Percentiles rank a stretch among this genome's conserved stretches.
Conservation (phyloP, 2,329 filamentous ascomycete genomes). For the Biscogniauxia marginata region DNA sequence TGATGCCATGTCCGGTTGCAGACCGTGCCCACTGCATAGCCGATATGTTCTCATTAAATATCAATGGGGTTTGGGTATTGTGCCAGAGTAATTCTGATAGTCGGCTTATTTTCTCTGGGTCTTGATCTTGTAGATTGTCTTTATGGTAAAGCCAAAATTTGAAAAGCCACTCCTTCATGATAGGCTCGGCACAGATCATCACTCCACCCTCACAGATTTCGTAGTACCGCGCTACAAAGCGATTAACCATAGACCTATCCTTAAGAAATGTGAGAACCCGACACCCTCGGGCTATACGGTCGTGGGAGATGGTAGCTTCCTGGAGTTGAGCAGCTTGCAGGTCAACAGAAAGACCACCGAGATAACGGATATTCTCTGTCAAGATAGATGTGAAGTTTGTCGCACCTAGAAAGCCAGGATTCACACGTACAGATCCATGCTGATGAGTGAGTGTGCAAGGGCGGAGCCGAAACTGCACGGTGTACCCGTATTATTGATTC, state of each 20-base stretch:
- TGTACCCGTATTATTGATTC: conserved; percentile 20
- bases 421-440: conserved; percentile 20
- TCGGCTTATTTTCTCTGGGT: conserved; percentile 32
- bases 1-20: conserved; percentile 30
- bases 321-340: conserved; percentile 25
- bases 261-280: conserved; percentile 33
- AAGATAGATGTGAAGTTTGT: conserved; percentile 34
- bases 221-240: conserved; percentile 29
- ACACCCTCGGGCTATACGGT: conserved; percentile 31
- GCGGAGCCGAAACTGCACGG: conserved; percentile 33
- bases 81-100: conserved; percentile 35
- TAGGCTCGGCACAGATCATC: conserved; percentile 26
- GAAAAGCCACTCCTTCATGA: conserved; percentile 35
- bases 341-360: conserved; percentile 25
- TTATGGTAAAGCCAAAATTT: conserved; percentile 29
- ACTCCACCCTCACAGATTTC: conserved; percentile 29
- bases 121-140: conserved; percentile 29
- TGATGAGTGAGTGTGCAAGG: conserved; percentile 21
- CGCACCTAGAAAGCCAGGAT: conserved; percentile 31
- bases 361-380: conserved; percentile 29
- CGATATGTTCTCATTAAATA: conserved; percentile 28
- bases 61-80: conserved; percentile 32
- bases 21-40: conserved; percentile 28
- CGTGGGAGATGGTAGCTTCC: conserved; percentile 28
- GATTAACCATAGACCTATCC: conserved; percentile 29